Conservation (phyloP, 768 basidiomycete genomes). For the Pulveroboletus sp. region DNA sequence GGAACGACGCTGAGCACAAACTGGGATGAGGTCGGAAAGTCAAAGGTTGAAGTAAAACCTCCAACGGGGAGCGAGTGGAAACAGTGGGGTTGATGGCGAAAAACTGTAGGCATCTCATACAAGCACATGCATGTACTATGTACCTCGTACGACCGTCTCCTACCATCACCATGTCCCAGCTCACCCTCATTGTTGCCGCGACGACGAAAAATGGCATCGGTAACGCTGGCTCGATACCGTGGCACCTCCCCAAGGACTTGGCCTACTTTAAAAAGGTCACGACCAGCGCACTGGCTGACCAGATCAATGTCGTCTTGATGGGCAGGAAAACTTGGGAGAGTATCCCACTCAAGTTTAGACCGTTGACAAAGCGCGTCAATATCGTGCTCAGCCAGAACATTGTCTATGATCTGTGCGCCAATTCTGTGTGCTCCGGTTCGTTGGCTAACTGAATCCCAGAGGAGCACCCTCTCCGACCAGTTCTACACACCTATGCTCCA, state of each 20-base stretch:
- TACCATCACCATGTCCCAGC: conserved; percentile 48
- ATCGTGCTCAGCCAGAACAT: conserved; percentile 68
- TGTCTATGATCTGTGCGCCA: conserved; percentile 60
- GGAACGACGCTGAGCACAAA: conserved; percentile 96
- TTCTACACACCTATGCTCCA: conserved; percentile 30
- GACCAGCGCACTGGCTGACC: conserved; percentile 50
- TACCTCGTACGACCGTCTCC: too few species aligned
- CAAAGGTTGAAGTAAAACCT: conserved; percentile 71
- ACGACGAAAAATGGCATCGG: conserved; percentile 89
- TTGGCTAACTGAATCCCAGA: conserved; percentile 14
- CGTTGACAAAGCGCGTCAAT: conserved; percentile 74
- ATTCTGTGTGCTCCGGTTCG: not conserved
- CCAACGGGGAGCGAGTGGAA: conserved; percentile 84
- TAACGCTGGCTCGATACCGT: conserved; percentile 70
- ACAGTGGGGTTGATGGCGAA: conserved; percentile 54
- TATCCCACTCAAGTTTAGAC: conserved; percentile 82
- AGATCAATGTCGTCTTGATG: conserved; percentile 84
- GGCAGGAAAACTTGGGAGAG: conserved; percentile 98
- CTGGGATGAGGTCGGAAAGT: conserved; percentile 85
- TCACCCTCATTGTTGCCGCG: conserved; percentile 94
- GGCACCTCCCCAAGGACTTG: conserved; percentile 87
- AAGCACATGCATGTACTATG: too few species aligned
- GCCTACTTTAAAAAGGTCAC: conserved; percentile 89
- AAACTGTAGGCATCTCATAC: not conserved
- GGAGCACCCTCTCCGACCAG: conserved; percentile 4